Evolutionary conservation across 2,329 filamentous ascomycete species (phyloP), one percentile per base, ranked within the genome.

Genomic region (Aureobasidium sp.): DNA sequence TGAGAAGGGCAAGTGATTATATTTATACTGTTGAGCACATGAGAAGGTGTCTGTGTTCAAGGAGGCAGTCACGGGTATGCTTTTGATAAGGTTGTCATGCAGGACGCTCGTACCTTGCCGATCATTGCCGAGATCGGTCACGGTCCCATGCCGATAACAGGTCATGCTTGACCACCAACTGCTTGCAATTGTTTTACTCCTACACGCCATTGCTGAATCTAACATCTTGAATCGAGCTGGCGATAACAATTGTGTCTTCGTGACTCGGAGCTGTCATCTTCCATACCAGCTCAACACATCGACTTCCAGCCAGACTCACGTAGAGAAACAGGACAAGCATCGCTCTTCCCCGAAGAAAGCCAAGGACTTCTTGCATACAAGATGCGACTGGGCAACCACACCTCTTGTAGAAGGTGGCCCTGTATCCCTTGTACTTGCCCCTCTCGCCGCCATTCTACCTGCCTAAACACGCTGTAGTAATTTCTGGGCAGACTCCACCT

Each of bases 41-140:
- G 45, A 59, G 27, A 42, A 39, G 27, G 25, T 49, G 36, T 25
- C 11, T 50, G 34, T 42, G 29, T 37, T 11, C 44, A 21, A 1
- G 21, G 29, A 30, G 16, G 57, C 37, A 42, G 45, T 49, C 44
- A 48, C 45, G 47, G 36, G 45, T n/a, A 49, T 47, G 25, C 42
- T 47, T 59, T 39, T 29, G 57, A 60, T 60, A 60, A 60, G 57
- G 57, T 60, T 50, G 57, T 60, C 45, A 50, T 60, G 57, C 57
- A 49, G 57, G 25, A 29, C 44, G 45, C 36, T 60, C 57, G 45
- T 60, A 41, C 57, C 52, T 55, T n/a, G 52, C 52, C 52, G 52
- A 44, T 55, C 52, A 34, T 44, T 42, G 27, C 52, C 50, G 39
- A 44, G 29, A 34, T 44, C 11, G 39, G 52, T 21, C n/a, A n/a